Base-by-base conservation (phyloP, 2,329 filamentous ascomycete species). In the Fusarium sp. region DNA sequence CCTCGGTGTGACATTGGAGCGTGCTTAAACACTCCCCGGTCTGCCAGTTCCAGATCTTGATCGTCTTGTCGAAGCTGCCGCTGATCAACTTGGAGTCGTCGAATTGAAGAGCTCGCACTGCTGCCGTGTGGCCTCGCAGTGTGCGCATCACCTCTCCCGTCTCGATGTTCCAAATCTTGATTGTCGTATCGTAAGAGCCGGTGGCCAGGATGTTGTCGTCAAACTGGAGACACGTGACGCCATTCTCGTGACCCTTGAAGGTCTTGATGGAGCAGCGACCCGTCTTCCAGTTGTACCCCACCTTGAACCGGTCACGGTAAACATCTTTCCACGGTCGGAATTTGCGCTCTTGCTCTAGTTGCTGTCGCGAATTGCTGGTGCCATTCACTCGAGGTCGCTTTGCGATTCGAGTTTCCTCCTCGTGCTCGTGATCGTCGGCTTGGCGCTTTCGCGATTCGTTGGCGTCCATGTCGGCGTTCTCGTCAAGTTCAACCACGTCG, bases 281-380 rank as follows among this genome's bases (percentile, higher is more conserved):
- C 70, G 97, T 94, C 79, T 97, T 97, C 96, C 96, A 99, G 79
- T 98, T 98, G 65, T 92, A 96, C 54, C 96, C 95, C 50, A 99
- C 94, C 79, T 95, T 96, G 86, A 95, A 98, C 15, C 94, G 90
- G 79, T 98, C 95, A 69, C 94, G 93, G 83, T 99, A 99, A 1
- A 99, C 94, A 66, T 97, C 94, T 81, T 99, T 99, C 96, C 96
- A 99, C 3, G 78, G 94, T 31, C 94, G 83, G 53, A 86, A 87
- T 67, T 85, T 86, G 28, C 83, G 85, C 63, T 86, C 84, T 27
- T 74, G 74, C 23, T 82, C 83, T 5, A 79, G 76, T 60, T 81
- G 81, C 18, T 79, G 71, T 48, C 77, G 72, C 7, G 81, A 53
- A 60, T 77, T 73, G 64, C 62, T 51, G 31, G 65, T 34, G 16